Conservation (phyloP, 176 grass and related monocot species). For the Phoenix roebelenii region DNA sequence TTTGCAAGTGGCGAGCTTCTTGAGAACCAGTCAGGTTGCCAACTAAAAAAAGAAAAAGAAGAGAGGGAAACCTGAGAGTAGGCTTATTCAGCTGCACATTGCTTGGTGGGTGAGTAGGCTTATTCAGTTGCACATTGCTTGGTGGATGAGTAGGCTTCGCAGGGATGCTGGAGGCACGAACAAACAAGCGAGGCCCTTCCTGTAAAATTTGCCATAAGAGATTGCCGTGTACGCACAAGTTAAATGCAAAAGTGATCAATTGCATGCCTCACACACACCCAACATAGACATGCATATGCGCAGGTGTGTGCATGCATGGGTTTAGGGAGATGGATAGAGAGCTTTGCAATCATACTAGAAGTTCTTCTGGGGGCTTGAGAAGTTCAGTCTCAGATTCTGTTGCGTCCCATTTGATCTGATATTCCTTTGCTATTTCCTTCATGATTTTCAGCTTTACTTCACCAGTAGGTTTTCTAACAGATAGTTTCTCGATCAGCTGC, state of each 20-base stretch:
- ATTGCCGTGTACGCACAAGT: no score
- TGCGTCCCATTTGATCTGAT: constrained; percentile 70
- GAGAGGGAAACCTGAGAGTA: constrained; percentile 36
- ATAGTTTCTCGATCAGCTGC: constrained; percentile 94
- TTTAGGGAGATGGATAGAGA: no score
- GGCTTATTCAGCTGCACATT: constrained; percentile 20
- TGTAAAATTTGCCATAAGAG: constrained; percentile 13
- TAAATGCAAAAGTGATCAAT: no score
- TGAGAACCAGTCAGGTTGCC: no score
- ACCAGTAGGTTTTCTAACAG: constrained; percentile 77
- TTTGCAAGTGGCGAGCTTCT: no score
- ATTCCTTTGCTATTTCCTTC: constrained; percentile 89
- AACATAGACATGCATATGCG: no score
- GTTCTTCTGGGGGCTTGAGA: constrained; percentile 71
- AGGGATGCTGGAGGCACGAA: constrained; percentile 48
- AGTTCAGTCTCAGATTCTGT: constrained; percentile 78
- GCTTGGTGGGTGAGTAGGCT: constrained; percentile 22
- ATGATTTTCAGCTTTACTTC: constrained; percentile 75
- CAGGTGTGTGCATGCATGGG: no score
- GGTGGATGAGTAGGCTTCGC: constrained; percentile 34
- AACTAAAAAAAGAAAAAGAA: not conserved
- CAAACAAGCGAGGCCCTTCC: constrained; percentile 61
- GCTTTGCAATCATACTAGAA: constrained; percentile 26
- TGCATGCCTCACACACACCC: no score
- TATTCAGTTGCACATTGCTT: constrained; percentile 18